Evolutionary conservation across 163 green algal genomes (phyloP), one percentile per base, ranked within the genome.

Genomic region (Scenedesmus sp.): DNA sequence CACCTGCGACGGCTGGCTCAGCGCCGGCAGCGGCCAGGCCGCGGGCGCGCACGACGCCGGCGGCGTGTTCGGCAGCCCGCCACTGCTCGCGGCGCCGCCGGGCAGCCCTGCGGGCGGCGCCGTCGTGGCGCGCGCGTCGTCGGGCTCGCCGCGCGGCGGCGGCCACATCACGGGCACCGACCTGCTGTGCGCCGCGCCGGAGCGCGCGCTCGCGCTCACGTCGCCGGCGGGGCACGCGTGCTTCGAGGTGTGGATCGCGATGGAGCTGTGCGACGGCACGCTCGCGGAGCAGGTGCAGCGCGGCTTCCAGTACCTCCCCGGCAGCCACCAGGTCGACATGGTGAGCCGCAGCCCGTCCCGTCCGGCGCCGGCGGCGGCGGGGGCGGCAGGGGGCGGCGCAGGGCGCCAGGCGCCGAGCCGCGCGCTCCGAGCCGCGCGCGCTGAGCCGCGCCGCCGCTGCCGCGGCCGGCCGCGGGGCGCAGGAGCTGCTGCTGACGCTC

Each of bases 201-300:
- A n/a, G n/a, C n/a, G n/a, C 4, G 17, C 36, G 33, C 45, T 28
- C 33, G 67, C 31, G 29, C 34, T 76, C 33, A n/a, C 28, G 24
- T 65, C 67, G 44, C 9, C 51, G 14, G 13, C 51, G 17, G 67
- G 51, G 9, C 67, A 76, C 28, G 67, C 67, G 13, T 76, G 51
- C 51, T 76, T 76, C 51, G 70, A 78, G 42, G 70, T 78, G 26
- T 78, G 70, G 70, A 69, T 78, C 34, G 70, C 58, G 18, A 78
- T 78, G 70, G 70, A 78, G 70, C 58, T 78, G 18, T 78, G 70
- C 57, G 70, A 69, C 60, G 70, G 70, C 51, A 78, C 70, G 24
- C 44, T 78, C 1, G 70, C 57, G 15, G 56, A 78, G 42, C 70
- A 78, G 57, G 28, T 78, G 42, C 22, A 39, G 28, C 56, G 57